Evolutionary conservation across 2,329 filamentous ascomycete species (phyloP).

Genomic region (Xylaria sp.): DNA sequence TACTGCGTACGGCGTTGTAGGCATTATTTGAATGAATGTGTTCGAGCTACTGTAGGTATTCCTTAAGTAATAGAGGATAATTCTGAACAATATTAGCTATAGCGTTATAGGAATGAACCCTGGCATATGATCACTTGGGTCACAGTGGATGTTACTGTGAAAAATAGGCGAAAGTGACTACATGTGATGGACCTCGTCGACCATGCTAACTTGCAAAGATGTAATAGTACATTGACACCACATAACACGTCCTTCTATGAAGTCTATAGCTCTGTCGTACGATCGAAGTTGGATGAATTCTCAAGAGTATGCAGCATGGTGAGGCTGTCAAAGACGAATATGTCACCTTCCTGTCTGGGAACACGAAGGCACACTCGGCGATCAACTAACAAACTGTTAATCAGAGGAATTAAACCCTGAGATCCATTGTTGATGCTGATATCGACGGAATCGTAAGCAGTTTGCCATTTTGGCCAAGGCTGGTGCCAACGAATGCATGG

Average conservation of each 20-base stretch:
- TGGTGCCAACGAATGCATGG: constrained; percentile 33
- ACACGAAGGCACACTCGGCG: constrained; percentile 33
- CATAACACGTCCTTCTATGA: background rate
- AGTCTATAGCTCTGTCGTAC: constrained; percentile 4
- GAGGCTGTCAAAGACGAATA: constrained; percentile 27
- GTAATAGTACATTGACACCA: background rate
- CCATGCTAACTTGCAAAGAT: background rate
- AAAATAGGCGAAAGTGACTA: background rate
- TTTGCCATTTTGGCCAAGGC: constrained; percentile 25
- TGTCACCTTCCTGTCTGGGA: constrained; percentile 25
- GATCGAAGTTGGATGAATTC: constrained; percentile 9
- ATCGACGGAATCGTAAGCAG: background rate
- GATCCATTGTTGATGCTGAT: constrained; percentile 33
- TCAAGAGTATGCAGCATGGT: constrained; percentile 19
- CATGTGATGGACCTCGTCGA: background rate
- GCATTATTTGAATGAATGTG: too few relatives aligned
- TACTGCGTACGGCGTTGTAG: too few relatives aligned
- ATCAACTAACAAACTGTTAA: constrained; percentile 29
- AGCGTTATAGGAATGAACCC: too few relatives aligned
- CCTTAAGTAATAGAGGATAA: too few relatives aligned
- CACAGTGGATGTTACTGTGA: too few relatives aligned
- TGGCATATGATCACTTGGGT: too few relatives aligned
- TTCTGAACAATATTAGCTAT: too few relatives aligned
- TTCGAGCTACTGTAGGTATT: too few relatives aligned
- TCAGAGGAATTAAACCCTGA: constrained; percentile 21